Conservation (phyloP, 2,329 filamentous ascomycete genomes). For the Stemphylium vesicarium region DNA sequence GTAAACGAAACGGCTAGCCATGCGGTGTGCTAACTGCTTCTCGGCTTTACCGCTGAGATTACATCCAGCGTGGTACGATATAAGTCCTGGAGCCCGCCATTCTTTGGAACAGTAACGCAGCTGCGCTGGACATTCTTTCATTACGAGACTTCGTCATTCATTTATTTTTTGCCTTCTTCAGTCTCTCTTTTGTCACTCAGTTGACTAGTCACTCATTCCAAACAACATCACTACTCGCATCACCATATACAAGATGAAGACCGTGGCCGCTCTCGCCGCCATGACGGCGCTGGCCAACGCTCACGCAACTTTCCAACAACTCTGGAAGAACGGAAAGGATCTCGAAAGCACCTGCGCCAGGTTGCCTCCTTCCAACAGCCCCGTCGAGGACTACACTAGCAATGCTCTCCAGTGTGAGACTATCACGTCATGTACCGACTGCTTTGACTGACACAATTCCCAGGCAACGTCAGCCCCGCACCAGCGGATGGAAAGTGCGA, state of each 20-base stretch:
- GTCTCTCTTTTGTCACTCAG: constrained; percentile 34
- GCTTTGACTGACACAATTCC: constrained; percentile 1
- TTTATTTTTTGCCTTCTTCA: constrained; percentile 21
- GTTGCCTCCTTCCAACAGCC: constrained; percentile 36
- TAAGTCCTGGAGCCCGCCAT: constrained; percentile 24
- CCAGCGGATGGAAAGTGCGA: constrained; percentile 34
- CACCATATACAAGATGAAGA: constrained; percentile 29
- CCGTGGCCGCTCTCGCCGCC: constrained; percentile 34
- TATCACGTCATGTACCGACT: background rate
- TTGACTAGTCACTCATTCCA: constrained; percentile 24
- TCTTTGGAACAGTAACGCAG: constrained; percentile 27
- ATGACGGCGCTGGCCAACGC: constrained; percentile 35
- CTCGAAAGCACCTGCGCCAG: constrained; percentile 39
- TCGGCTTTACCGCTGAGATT: constrained; percentile 23
- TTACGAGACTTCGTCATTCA: constrained; percentile 25
- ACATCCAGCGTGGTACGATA: constrained; percentile 19
- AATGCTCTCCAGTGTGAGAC: constrained; percentile 37
- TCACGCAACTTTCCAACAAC: constrained; percentile 40
- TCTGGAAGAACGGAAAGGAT: constrained; percentile 41
- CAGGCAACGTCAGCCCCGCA: constrained; percentile 35
- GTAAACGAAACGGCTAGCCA: constrained; percentile 36
- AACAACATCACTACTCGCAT: constrained; percentile 11
- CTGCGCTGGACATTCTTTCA: constrained; percentile 43
- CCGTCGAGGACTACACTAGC: constrained; percentile 39
- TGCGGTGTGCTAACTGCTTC: constrained; percentile 23